Percentiles rank a stretch among this genome's conserved stretches.
Evolutionary conservation across 1,139 yeast genomes (phyloP).

Genomic region (Nematodospora anomalae): DNA sequence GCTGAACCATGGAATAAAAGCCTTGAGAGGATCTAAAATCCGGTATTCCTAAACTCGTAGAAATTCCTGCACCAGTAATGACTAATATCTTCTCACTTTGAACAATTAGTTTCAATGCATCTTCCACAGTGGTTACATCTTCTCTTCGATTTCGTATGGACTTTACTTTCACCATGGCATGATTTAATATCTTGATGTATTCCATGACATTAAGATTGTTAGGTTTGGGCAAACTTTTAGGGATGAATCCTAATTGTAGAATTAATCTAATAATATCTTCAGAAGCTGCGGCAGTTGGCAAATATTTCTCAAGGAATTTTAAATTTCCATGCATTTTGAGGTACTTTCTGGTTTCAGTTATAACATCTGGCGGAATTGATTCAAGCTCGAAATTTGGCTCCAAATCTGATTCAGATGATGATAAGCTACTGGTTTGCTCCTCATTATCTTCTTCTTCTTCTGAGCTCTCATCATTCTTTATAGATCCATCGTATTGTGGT

Average conservation of each 20-base stretch:
- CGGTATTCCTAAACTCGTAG: slow-evolving; percentile 90
- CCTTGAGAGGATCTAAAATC: slow-evolving; percentile 93
- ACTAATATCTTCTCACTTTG: slow-evolving; percentile 68
- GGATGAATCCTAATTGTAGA: slow-evolving; percentile 52
- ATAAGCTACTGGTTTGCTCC: neutral
- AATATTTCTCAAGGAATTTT: slow-evolving; percentile 55
- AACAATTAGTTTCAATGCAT: slow-evolving; percentile 53
- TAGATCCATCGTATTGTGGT: slow-evolving; percentile 1
- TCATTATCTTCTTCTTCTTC: slow-evolving; percentile 5
- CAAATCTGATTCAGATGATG: slow-evolving; percentile 15
- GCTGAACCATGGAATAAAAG: slow-evolving; percentile 69
- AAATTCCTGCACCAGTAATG: slow-evolving; percentile 94
- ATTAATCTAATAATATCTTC: slow-evolving; percentile 52
- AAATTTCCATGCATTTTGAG: slow-evolving; percentile 63
- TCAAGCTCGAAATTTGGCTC: slow-evolving; percentile 13
- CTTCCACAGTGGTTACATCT: slow-evolving; percentile 57
- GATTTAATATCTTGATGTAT: slow-evolving; percentile 52
- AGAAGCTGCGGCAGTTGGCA: slow-evolving; percentile 60
- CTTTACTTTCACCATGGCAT: slow-evolving; percentile 60
- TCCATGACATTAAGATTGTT: slow-evolving; percentile 46
- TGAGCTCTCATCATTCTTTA: slow-evolving; percentile 5
- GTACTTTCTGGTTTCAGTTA: slow-evolving; percentile 51
- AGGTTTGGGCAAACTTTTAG: slow-evolving; percentile 36
- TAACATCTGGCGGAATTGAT: slow-evolving; percentile 17
- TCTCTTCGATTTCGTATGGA: slow-evolving; percentile 54